Conservation (phyloP, 192 early-diverging fungal species). For the Allomyces javanicus region DNA sequence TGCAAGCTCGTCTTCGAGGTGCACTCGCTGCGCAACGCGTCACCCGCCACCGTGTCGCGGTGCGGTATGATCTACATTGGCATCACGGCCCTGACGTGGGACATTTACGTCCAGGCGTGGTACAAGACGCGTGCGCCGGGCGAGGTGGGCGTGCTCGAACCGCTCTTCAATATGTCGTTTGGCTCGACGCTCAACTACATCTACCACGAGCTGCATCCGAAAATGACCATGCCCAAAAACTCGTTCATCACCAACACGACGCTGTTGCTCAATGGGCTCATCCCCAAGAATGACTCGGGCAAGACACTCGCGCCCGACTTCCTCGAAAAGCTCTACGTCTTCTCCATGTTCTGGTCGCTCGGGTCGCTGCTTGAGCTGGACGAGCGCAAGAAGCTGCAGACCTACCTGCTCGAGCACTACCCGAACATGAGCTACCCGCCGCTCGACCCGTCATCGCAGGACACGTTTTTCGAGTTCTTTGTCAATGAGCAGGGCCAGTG, state of each 20-base stretch:
- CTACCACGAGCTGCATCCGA: conserved; percentile 38
- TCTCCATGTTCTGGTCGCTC: conserved; percentile 63
- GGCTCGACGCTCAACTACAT: conserved; percentile 30
- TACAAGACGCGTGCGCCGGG: conserved; percentile 49
- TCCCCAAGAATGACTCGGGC: conserved; percentile 45
- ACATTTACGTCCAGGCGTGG: conserved; percentile 66
- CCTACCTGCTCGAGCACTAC: conserved; percentile 75
- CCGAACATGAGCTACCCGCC: conserved; percentile 70
- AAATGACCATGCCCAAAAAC: conserved; percentile 52
- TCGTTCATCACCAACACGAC: conserved; percentile 47
- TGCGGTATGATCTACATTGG: conserved; percentile 99
- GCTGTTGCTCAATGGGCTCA: conserved; percentile 54
- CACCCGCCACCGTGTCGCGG: conserved; percentile 89
- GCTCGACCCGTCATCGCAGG: conserved; percentile 54
- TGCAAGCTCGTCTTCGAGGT: conserved; percentile 99
- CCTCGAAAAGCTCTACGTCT: conserved; percentile 88
- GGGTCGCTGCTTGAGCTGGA: conserved; percentile 85
- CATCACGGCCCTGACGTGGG: conserved; percentile 59
- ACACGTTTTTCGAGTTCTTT: conserved; percentile 56
- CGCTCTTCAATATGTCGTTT: conserved; percentile 11
- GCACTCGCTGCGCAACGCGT: conserved; percentile 91
- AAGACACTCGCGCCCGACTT: conserved; percentile 49
- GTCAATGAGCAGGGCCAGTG: conserved; percentile 71
- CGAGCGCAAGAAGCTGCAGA: conserved; percentile 60
- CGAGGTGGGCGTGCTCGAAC: conserved; percentile 61